Conservation (phyloP, 2,329 filamentous ascomycete genomes). For the Talaromyces verruculosus region DNA sequence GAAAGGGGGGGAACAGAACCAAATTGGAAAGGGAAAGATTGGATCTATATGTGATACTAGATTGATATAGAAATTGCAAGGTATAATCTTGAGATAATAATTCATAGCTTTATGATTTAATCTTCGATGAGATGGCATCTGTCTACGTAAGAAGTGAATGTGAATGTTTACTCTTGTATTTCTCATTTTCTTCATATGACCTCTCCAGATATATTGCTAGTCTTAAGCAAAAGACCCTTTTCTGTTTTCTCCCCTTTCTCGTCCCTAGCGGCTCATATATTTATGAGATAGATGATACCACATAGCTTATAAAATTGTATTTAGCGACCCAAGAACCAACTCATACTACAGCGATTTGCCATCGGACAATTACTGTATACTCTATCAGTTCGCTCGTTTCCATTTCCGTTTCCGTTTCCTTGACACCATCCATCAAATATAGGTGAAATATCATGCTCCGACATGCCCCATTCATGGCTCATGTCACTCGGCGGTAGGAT, state of each 20-base stretch:
- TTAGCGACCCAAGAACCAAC: slow-evolving; percentile 10
- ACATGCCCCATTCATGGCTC: neutral
- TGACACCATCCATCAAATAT: neutral
- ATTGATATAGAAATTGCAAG: neutral
- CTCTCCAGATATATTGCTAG: slow-evolving; percentile 9
- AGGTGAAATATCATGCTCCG: neutral
- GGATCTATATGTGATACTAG: neutral
- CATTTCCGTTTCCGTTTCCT: neutral
- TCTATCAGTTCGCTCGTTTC: neutral
- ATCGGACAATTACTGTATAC: neutral
- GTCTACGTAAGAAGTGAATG: neutral
- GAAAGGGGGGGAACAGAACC: neutral
- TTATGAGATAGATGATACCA: neutral
- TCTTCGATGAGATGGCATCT: too few species aligned
- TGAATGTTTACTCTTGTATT: slow-evolving; percentile 11
- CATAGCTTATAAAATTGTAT: slow-evolving; percentile 5
- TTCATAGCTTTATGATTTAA: neutral
- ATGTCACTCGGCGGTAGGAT: neutral
- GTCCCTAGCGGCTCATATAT: neutral
- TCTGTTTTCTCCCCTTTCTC: neutral
- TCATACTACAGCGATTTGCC: neutral
- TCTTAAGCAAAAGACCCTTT: neutral
- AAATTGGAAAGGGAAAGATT: neutral
- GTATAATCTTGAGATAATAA: neutral
- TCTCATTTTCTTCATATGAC: slow-evolving; percentile 4